Evolutionary conservation across 208 protist species (phyloP), one percentile per base, ranked within the genome.

Genomic region (Strigomonas culicis): DNA sequence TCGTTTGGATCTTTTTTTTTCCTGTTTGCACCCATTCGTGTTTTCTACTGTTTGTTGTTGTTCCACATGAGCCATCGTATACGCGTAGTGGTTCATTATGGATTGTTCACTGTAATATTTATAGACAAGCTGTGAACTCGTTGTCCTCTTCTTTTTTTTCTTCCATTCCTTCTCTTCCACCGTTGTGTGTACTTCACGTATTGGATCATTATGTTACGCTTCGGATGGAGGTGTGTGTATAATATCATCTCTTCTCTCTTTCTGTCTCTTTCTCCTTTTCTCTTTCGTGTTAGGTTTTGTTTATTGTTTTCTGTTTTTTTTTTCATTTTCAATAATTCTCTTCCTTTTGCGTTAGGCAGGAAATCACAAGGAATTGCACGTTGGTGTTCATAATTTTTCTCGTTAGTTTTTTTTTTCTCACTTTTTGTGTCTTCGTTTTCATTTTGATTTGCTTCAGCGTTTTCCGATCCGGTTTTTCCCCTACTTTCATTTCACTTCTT

Each of bases 331-430:
- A 27, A 15, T 34, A 34, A 8, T 52, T 7, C 10, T 52, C n/a
- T 52, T 52, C 22, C n/a, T 52, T 21, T n/a, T 52, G 22, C n/a
- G 6, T 27, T 19, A 7, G n/a, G n/a, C 47, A 21, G 6, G n/a
- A 52, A 52, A 52, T 4, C 47, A 22, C 6, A 22, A 30, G 6
- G 17, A 22, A 53, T 19, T 53, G 7, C 25, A 53, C 25, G 17
- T 8, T 53, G 7, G 6, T 53, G 10, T 53, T 11, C 22, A 46
- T 19, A 59, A 31, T 75, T 50, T 13, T 57, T 10, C 55, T 56
- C 17, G 4, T 41, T 47, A 22, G 25, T 57, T 66, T 46, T 59
- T 51, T 49, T 68, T 68, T 55, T 62, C 46, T 70, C 36, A 24
- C 6, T 44, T 15, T 36, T 43, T 49, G 8, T 65, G 17, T 41